phyloP scores from a whole-genome alignment of 805 yeast species.

The Komagataella populi region DNA sequence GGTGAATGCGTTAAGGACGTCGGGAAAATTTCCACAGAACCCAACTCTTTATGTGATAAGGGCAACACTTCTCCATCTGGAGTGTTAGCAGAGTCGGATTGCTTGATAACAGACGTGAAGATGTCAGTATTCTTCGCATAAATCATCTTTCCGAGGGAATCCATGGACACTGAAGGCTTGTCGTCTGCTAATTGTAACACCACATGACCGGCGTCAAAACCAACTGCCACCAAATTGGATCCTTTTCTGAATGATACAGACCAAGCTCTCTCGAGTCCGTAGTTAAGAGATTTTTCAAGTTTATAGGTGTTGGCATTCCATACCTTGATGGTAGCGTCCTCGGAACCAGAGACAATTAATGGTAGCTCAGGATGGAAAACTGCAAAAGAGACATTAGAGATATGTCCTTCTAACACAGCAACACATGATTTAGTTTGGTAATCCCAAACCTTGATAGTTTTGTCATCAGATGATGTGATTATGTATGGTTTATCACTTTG shows the following conservation, averaged over 20 bases:
- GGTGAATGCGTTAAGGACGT: constrained; percentile 83
- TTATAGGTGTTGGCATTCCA: constrained; percentile 95
- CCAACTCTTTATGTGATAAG: constrained; percentile 78
- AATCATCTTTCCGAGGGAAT: constrained; percentile 79
- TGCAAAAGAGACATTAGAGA: constrained; percentile 92
- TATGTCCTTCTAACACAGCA: constrained; percentile 88
- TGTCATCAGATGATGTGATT: constrained; percentile 84
- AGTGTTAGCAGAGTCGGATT: constrained; percentile 42
- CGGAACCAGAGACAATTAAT: constrained; percentile 88
- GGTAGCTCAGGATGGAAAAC: constrained; percentile 97
- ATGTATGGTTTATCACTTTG: constrained; percentile 94
- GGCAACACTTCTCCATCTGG: constrained; percentile 76
- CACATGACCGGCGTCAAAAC: constrained; percentile 92
- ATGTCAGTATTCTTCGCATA: constrained; percentile 90
- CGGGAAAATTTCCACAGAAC: constrained; percentile 90
- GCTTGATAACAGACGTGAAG: constrained; percentile 66
- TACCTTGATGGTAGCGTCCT: constrained; percentile 85
- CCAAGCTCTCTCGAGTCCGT: constrained; percentile 95
- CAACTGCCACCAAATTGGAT: constrained; percentile 74
- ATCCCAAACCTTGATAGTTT: constrained; percentile 85
- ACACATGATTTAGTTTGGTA: constrained; percentile 94
- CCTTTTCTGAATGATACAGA: constrained; percentile 69
- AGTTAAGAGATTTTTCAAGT: constrained; percentile 81
- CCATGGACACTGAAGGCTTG: constrained; percentile 90
- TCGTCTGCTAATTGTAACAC: constrained; percentile 85